phyloP scores from a whole-genome alignment of 2,329 filamentous ascomycete species.

The Celoporthe dispersa region DNA sequence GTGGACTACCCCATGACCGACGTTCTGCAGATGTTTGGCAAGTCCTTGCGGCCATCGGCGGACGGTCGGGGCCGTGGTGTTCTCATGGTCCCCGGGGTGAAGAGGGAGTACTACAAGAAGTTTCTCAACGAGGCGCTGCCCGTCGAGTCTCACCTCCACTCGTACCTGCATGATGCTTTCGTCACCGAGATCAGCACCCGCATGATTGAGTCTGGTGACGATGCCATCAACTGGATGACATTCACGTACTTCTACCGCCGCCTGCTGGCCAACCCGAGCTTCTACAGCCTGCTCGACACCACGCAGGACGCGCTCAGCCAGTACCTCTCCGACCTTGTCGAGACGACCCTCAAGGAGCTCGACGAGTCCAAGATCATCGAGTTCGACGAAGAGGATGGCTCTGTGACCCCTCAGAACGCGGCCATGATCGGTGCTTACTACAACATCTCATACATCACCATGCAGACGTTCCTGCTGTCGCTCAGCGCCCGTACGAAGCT shows the following conservation, averaged over 20 bases:
- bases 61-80: slow-evolving; percentile 87
- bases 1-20: slow-evolving; percentile 95
- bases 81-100: slow-evolving; percentile 93
- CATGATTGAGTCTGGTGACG: slow-evolving; percentile 92
- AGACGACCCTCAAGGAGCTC: slow-evolving; percentile 88
- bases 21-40: slow-evolving; percentile 97
- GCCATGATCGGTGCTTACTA: slow-evolving; percentile 99
- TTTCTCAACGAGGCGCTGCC: slow-evolving; percentile 96
- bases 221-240: slow-evolving; percentile 97
- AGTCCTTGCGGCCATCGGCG: slow-evolving; percentile 77
- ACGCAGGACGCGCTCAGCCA: slow-evolving; percentile 93
- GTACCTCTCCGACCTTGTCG: slow-evolving; percentile 92
- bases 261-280: slow-evolving; percentile 92
- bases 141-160: slow-evolving; percentile 91
- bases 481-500: slow-evolving; percentile 88
- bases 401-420: slow-evolving; percentile 85
- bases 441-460: slow-evolving; percentile 98
- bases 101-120: slow-evolving; percentile 98
- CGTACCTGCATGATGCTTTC: slow-evolving; percentile 92
- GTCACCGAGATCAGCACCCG: slow-evolving; percentile 96
- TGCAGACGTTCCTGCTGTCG: slow-evolving; percentile 97
- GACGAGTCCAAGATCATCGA: slow-evolving; percentile 94
- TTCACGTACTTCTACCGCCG: slow-evolving; percentile 98
- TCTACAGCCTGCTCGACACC: slow-evolving; percentile 87
- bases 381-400: slow-evolving; percentile 91